Conservation (phyloP, 2,329 filamentous ascomycete species). For the Fusarium armeniacum region DNA sequence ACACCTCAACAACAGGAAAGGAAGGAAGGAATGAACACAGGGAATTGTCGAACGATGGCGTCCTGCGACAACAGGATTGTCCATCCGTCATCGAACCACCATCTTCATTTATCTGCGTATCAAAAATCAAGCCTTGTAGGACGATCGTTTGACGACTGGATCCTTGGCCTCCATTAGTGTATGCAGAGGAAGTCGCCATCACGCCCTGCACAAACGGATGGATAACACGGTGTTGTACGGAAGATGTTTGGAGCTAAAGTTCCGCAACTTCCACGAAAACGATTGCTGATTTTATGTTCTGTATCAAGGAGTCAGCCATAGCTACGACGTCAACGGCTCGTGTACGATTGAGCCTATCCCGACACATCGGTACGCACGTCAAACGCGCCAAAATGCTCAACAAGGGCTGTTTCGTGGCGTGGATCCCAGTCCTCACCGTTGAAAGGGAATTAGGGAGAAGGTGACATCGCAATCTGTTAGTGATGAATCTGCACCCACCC, state of each 20-base stretch:
- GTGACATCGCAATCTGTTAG: slow-evolving; percentile 32
- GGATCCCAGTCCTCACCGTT: slow-evolving; percentile 23
- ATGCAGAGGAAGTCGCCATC: slow-evolving; percentile 1
- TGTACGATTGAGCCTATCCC: slow-evolving; percentile 11
- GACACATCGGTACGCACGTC: slow-evolving; percentile 13
- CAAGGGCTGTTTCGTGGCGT: slow-evolving; percentile 32
- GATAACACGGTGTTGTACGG: not conserved
- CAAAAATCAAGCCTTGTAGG: not conserved
- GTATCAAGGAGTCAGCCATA: not conserved
- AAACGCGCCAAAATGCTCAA: slow-evolving; percentile 10
- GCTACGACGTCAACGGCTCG: slow-evolving; percentile 18
- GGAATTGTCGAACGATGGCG: not conserved
- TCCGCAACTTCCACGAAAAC: not conserved
- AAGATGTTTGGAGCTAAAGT: slow-evolving; percentile 13
- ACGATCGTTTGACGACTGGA: slow-evolving; percentile 1
- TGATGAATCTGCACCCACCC: slow-evolving; percentile 38
- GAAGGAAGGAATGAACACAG: not conserved
- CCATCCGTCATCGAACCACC: not conserved
- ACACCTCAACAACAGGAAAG: not conserved
- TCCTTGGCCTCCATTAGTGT: slow-evolving; percentile 7
- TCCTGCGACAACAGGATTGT: slow-evolving; percentile 3
- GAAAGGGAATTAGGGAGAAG: slow-evolving; percentile 38
- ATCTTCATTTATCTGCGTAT: not conserved
- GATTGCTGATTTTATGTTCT: not conserved
- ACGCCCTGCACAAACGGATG: slow-evolving; percentile 9